Conservation (phyloP, 805 yeast genomes). For the Metschnikowia arizonensis region DNA sequence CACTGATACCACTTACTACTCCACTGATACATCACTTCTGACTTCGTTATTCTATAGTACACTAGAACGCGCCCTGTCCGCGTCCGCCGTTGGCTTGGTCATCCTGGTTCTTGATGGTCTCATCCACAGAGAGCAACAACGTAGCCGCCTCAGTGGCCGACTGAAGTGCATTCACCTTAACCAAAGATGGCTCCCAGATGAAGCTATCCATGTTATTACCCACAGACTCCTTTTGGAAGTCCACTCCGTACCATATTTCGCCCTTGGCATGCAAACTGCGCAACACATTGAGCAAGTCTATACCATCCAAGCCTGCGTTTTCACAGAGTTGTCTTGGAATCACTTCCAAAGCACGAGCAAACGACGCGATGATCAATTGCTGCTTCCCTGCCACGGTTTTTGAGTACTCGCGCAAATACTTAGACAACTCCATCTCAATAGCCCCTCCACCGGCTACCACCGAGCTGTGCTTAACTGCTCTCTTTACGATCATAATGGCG, state of each 20-base stretch:
- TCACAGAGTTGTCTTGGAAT: constrained; percentile 97
- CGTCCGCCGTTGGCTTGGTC: constrained; percentile 53
- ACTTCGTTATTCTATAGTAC: constrained; percentile 4
- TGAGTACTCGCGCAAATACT: constrained; percentile 79
- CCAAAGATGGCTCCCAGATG: constrained; percentile 98
- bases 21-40: too few species aligned
- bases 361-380: constrained; percentile 87
- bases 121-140: constrained; percentile 90
- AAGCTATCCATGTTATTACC: constrained; percentile 81
- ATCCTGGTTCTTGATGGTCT: constrained; percentile 76
- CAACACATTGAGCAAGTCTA: constrained; percentile 85
- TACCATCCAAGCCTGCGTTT: constrained; percentile 97
- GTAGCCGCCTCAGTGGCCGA: constrained; percentile 97
- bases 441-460: constrained; percentile 99
- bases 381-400: constrained; percentile 92
- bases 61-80: constrained; percentile 58
- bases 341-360: constrained; percentile 90
- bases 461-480: constrained; percentile 81
- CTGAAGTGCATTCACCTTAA: constrained; percentile 87
- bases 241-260: constrained; percentile 88
- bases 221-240: constrained; percentile 77
- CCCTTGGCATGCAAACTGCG: constrained; percentile 95
- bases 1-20: too few species aligned
- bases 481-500: constrained; percentile 96
- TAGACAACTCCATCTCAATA: constrained; percentile 94